Percentiles rank a stretch among this genome's conserved stretches.
Evolutionary conservation across 306 rosid genomes (phyloP).

Genomic region (Lotus japonicus): DNA sequence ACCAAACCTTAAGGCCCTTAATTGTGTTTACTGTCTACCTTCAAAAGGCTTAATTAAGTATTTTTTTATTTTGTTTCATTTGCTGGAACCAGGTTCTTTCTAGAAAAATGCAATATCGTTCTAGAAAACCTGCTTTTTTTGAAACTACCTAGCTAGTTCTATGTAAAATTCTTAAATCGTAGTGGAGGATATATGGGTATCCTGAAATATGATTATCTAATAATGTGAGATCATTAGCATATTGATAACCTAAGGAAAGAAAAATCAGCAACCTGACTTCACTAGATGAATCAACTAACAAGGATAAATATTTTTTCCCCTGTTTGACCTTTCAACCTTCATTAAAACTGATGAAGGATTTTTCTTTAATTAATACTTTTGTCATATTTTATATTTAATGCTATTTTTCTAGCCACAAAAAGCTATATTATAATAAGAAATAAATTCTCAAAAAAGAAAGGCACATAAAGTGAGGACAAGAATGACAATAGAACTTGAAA

Average conservation of each 20-base stretch:
- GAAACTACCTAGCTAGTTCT: too few species aligned
- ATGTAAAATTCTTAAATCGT: background rate
- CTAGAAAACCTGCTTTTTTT: slow-evolving; percentile 19
- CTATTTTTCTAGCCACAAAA: slow-evolving; percentile 15
- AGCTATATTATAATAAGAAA: background rate
- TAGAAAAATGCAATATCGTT: background rate
- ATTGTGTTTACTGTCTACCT: background rate
- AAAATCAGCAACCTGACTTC: slow-evolving; percentile 6
- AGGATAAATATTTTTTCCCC: background rate
- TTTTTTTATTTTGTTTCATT: background rate
- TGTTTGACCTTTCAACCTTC: slow-evolving; percentile 14
- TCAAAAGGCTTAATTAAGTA: background rate
- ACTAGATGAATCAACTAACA: background rate
- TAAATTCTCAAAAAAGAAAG: background rate
- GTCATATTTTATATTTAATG: background rate
- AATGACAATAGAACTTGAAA: slow-evolving; percentile 16
- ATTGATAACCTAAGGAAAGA: background rate
- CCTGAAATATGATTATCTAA: background rate
- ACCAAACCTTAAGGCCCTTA: background rate
- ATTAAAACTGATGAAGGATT: background rate
- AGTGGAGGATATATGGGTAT: background rate
- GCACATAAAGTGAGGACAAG: background rate
- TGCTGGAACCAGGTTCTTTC: slow-evolving; percentile 22
- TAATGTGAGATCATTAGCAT: background rate
- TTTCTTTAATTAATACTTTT: background rate